Conservation (phyloP, 225 moss, liverwort and hornwort species). For the Rhytidiadelphus loreus region DNA sequence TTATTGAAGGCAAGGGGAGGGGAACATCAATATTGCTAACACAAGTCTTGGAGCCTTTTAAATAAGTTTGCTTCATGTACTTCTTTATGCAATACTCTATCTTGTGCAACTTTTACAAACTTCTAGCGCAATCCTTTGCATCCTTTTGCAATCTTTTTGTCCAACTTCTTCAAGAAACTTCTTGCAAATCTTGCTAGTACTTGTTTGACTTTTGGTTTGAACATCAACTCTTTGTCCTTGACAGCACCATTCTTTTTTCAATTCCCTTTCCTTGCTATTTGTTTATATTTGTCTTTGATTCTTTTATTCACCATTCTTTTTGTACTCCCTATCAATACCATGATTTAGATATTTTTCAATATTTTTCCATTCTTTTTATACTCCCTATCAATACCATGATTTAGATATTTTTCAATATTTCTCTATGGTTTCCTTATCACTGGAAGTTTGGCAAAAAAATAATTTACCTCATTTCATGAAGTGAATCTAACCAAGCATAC, state of each 20-base stretch:
- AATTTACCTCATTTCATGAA: background rate
- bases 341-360: background rate
- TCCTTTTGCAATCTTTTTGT: background rate
- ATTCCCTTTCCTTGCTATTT: accelerated
- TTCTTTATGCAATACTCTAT: no score
- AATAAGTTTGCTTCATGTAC: no score
- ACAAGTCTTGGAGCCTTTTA: no score
- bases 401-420: background rate
- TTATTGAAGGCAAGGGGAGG: no score
- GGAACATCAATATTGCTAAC: no score
- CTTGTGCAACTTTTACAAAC: background rate
- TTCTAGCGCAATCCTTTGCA: background rate
- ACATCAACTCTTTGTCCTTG: background rate
- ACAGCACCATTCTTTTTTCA: background rate
- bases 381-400: accelerated
- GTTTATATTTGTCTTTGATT: background rate
- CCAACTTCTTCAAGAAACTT: background rate
- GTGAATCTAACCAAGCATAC: background rate
- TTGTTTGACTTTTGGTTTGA: background rate
- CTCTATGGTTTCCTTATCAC: background rate
- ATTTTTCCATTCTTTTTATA: background rate
- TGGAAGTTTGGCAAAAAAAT: background rate
- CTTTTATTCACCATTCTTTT: background rate
- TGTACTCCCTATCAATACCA: accelerated
- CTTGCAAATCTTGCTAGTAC: background rate